Percentiles rank a stretch among this genome's conserved stretches.
Evolutionary conservation across 169 alveolate genomes (phyloP).

Genomic region (Eimeria necatrix): DNA sequence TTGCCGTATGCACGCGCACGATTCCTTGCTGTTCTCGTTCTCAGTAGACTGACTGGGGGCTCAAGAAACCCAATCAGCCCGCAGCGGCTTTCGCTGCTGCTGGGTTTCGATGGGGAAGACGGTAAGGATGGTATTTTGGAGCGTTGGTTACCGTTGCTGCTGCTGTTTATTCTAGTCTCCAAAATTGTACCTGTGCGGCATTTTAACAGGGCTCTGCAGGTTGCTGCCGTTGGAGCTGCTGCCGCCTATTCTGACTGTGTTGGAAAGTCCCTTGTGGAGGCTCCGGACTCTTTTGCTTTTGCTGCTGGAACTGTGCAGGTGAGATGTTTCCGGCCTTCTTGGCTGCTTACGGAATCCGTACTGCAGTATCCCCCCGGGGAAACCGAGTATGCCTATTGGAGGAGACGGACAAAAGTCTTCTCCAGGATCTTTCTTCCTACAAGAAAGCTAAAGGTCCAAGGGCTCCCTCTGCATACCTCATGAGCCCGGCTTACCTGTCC

Average conservation of each 20-base stretch:
- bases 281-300: not conserved
- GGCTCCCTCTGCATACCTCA: conserved; percentile 55
- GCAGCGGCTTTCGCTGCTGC: conserved; percentile 34
- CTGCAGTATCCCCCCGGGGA: conserved; percentile 13
- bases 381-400: not conserved
- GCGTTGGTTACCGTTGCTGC: not conserved
- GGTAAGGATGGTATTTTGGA: not conserved
- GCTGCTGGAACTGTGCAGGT: conserved; percentile 11
- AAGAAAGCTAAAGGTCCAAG: conserved; percentile 48
- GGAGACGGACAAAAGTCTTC: conserved; percentile 50
- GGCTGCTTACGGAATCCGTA: conserved; percentile 50
- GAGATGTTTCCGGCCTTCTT: not conserved
- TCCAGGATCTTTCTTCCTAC: conserved; percentile 61
- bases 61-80: conserved; percentile 41
- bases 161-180: not conserved
- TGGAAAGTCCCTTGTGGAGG: not conserved
- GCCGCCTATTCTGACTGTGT: not conserved
- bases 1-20: conserved; percentile 71
- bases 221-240: conserved; percentile 11
- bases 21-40: conserved; percentile 42
- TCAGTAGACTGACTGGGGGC: conserved; percentile 59
- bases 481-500: conserved; percentile 23
- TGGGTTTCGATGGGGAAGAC: conserved; percentile 75
- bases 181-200: not conserved
- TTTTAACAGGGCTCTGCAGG: not conserved